Base-by-base conservation (phyloP, 257 asterid genomes). In the Galeopsis tetrahit region DNA sequence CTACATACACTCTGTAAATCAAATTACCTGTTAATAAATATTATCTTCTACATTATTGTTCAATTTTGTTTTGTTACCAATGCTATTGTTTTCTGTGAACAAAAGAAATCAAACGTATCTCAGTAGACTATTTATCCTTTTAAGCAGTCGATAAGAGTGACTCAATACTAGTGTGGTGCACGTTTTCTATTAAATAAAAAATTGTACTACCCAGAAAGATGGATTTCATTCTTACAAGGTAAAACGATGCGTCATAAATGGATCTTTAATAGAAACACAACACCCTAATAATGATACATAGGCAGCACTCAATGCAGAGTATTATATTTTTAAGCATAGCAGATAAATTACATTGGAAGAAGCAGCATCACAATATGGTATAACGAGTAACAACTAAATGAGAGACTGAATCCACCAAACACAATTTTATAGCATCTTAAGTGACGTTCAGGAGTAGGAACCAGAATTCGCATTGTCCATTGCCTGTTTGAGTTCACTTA, bases 401-500 rank as follows among this genome's bases (percentile, higher is more conserved):
- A 21, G 57, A 21, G 66, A 63, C 72, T 43, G 51, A 75, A 61
- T 49, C 79, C 77, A 73, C 68, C 64, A 53, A 76, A 75, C 58
- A 70, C 56, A 57, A 48, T 34, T 68, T 73, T 33, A 53, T 33
- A 4, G 68, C 76, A 75, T 58, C 62, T 51, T 52, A 69, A 76
- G 42, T 43, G 71, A 69, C 66, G 77, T 32, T 83, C 79, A 81
- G 62, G 77, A 61, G 68, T 78, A 75, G 48, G 75, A 77, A 70
- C 82, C 75, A 62, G 84, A 75, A 68, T 85, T 84, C 66, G 89
- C 84, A 63, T 74, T 83, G 73, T 70, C 81, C 87, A 89, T 85
- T 11, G 96, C 96, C 77, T 84, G 75, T 65, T 79, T 84, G 73
- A 94, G 93, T 75, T 94, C 94, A 43, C 82, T 83, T 72, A 81